These are phyloP conservation scores for Penicillium capsulatum DNA, from an alignment of 2,329 filamentous ascomycete genomes.

Conservation along the genomic window DNA sequence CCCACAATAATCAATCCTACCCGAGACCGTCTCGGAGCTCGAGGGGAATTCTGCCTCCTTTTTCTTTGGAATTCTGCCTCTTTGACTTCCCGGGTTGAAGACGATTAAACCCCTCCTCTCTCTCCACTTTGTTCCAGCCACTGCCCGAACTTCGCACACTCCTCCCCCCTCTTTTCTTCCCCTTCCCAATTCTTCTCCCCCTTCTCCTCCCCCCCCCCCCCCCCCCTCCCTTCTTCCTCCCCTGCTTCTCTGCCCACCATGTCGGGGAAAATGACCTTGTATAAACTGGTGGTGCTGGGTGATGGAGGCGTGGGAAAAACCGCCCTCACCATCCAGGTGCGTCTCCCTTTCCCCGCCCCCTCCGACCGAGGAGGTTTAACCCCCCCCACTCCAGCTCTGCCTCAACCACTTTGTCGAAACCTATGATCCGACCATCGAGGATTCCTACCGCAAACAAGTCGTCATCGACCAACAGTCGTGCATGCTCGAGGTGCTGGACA, in stretches of 20 bases:
- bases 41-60: not conserved
- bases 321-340: conserved; percentile 77
- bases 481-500: conserved; percentile 97
- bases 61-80: not conserved
- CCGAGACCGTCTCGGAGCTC: conserved; percentile 10
- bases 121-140: conserved; percentile 22
- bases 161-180: conserved; percentile 3
- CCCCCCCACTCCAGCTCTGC: conserved; percentile 62
- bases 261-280: conserved; percentile 91
- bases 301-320: conserved; percentile 95
- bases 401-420: conserved; percentile 98
- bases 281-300: conserved; percentile 92
- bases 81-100: no score
- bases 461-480: conserved; percentile 91
- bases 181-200: conserved; percentile 2
- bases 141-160: conserved; percentile 20
- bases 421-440: conserved; percentile 65
- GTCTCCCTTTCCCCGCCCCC: conserved; percentile 9
- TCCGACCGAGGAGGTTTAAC: not conserved
- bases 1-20: no score
- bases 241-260: conserved; percentile 47
- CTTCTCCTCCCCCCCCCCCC: conserved; percentile 3
- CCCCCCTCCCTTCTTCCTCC: conserved; percentile 1
- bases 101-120: conserved; percentile 1
- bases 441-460: conserved; percentile 65